Evolutionary conservation across 192 early-diverging fungal genomes (phyloP), one percentile per base, ranked within the genome.

Genomic region (Cladochytrium replicatum): DNA sequence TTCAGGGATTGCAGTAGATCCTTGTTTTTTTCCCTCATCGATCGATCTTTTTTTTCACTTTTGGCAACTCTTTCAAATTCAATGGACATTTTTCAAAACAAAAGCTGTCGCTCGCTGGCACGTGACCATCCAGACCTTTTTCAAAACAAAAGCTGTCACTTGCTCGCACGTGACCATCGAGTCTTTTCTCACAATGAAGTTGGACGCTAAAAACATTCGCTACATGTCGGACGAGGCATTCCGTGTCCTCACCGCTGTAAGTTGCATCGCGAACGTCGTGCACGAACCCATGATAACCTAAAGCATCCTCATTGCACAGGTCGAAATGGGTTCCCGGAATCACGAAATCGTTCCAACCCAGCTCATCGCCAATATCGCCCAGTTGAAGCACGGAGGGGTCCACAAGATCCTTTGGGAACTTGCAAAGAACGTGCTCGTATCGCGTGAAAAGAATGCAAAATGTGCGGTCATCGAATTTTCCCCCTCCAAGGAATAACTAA

Each of bases 311-410:
- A 15, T 39, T 22, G 6, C 19, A 29, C 63, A 87, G 69, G 74
- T 87, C 7, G 97, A 99, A 64, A 91, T 97, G 80, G 97, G 91
- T 9, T 90, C 89, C 24, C 85, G 90, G 55, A 99, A 99, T 74
- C 97, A 99, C 74, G 92, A 97, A 65, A 79, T 97, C 15, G 97
- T 99, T 5, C 94, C 97, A 2, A 84, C 85, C 1, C 24, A 78
- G n/a, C 70, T 99, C 29, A 89, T 99, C 61, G 75, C 79, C n/a
- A 82, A 93, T 60, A 93, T 97, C 64, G 86, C 94, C n/a, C 81
- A 86, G 47, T 67, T 97, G 26, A 75, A 87, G 32, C 71, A 81
- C 32, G 93, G 91, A 32, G 85, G 88, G n/a, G 74, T 78, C 46
- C 80, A 87, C 55, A 90, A 87, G 66, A 73, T 83, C 54, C 72